These are phyloP conservation scores for Coniochaeta hoffmannii DNA, from an alignment of 2,329 filamentous ascomycete genomes.

Conservation along the genomic window DNA sequence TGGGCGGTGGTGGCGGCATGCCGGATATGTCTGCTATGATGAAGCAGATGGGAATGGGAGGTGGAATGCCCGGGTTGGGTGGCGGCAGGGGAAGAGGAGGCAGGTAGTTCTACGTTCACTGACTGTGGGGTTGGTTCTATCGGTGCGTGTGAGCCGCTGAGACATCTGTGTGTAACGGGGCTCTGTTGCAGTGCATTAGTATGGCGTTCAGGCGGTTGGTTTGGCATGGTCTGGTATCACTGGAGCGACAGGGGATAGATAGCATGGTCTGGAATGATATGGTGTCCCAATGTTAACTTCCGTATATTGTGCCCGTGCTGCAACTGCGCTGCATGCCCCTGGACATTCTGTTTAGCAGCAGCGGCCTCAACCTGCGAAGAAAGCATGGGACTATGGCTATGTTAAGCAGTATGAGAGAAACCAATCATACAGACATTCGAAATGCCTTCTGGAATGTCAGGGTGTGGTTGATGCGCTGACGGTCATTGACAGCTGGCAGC, in stretches of 20 bases:
- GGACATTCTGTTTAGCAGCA: too few species aligned
- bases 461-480: too few species aligned
- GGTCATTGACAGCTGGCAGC: background rate
- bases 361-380: too few species aligned
- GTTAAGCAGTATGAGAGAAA: too few species aligned
- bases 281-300: background rate
- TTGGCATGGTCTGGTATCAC: background rate
- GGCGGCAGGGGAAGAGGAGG: slow-evolving; percentile 13
- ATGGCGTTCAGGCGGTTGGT: background rate
- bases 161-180: background rate
- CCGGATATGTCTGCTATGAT: slow-evolving; percentile 72
- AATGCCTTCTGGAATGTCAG: too few species aligned
- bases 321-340: too few species aligned
- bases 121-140: background rate
- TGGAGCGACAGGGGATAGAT: background rate
- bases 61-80: slow-evolving; percentile 29
- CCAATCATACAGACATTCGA: too few species aligned
- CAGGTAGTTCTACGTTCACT: background rate
- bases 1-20: slow-evolving; percentile 60
- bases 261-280: background rate
- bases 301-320: too few species aligned
- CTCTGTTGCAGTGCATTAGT: background rate
- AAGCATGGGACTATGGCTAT: too few species aligned
- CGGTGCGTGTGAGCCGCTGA: background rate
- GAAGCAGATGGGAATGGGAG: slow-evolving; percentile 61